phyloP scores from a whole-genome alignment of 495 filamentous ascomycete genomes.

The Poronia punctata region DNA sequence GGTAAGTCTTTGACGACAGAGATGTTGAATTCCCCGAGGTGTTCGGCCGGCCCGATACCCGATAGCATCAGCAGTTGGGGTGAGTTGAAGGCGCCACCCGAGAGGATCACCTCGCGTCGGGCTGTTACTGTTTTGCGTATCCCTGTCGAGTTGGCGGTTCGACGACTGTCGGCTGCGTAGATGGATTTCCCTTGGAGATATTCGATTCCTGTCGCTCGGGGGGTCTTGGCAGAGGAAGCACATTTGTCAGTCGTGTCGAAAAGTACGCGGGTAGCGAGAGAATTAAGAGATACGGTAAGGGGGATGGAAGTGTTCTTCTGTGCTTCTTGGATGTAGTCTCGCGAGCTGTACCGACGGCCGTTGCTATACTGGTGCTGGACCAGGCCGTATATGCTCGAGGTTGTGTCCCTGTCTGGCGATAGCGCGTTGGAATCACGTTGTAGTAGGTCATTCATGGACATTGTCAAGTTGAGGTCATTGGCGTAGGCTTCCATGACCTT shows the following conservation, averaged over 20 bases:
- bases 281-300: constrained; percentile 29
- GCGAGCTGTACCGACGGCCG: constrained; percentile 29
- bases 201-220: constrained; percentile 28
- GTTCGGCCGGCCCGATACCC: constrained; percentile 23
- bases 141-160: constrained; percentile 18
- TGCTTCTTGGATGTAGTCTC: constrained; percentile 28
- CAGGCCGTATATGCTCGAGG: constrained; percentile 26
- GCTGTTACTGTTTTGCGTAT: constrained; percentile 27
- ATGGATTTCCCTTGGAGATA: constrained; percentile 28
- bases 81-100: constrained; percentile 35
- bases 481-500: constrained; percentile 28
- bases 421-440: constrained; percentile 30
- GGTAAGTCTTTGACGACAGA: constrained; percentile 18
- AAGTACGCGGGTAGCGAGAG: constrained; percentile 27
- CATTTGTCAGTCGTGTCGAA: constrained; percentile 18
- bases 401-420: constrained; percentile 24
- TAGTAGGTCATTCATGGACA: constrained; percentile 22
- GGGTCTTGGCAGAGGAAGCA: constrained; percentile 15
- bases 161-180: constrained; percentile 24
- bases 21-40: constrained; percentile 25
- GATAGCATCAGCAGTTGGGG: constrained; percentile 45
- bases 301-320: constrained; percentile 17
- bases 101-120: constrained; percentile 36
- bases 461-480: constrained; percentile 13
- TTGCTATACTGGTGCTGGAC: constrained; percentile 27